These are phyloP conservation scores for Fusarium domesticum DNA, from an alignment of 2,329 filamentous ascomycete species.

Conservation along the genomic window DNA sequence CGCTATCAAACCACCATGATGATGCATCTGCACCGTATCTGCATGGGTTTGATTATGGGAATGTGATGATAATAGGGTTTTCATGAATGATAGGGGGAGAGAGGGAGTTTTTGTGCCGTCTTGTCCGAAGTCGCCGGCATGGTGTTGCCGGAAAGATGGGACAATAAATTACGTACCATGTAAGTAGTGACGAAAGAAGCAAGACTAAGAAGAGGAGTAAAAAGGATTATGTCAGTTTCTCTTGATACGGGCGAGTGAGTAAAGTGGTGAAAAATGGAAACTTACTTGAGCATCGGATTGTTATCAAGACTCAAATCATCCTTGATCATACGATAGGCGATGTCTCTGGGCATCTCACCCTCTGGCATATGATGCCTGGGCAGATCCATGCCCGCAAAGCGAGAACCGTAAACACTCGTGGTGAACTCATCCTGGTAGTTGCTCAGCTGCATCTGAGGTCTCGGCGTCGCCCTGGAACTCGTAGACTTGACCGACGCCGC, in stretches of 20 bases:
- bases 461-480: slow-evolving; percentile 23
- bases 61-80: no score
- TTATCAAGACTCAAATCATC: slow-evolving; percentile 90
- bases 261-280: slow-evolving; percentile 2
- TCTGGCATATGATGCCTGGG: slow-evolving; percentile 86
- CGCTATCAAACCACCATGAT: no score
- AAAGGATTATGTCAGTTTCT: slow-evolving; percentile 5
- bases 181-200: slow-evolving; percentile 95
- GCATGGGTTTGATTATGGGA: no score
- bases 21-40: no score
- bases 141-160: slow-evolving; percentile 3
- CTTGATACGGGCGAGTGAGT: background rate
- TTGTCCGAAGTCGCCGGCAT: background rate
- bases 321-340: slow-evolving; percentile 97
- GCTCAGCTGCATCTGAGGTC: slow-evolving; percentile 45
- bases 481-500: slow-evolving; percentile 26
- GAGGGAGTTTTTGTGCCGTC: background rate
- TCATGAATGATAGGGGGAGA: background rate
- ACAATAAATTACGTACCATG: slow-evolving; percentile 60
- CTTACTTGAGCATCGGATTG: slow-evolving; percentile 80
- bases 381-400: slow-evolving; percentile 76
- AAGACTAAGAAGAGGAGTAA: slow-evolving; percentile 56
- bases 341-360: slow-evolving; percentile 80
- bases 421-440: slow-evolving; percentile 60
- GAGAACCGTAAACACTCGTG: slow-evolving; percentile 83